Percentiles rank a stretch among this genome's conserved stretches.
Evolutionary conservation across 805 yeast species (phyloP).

Genomic region (Saccharomycopsis babjevae): DNA sequence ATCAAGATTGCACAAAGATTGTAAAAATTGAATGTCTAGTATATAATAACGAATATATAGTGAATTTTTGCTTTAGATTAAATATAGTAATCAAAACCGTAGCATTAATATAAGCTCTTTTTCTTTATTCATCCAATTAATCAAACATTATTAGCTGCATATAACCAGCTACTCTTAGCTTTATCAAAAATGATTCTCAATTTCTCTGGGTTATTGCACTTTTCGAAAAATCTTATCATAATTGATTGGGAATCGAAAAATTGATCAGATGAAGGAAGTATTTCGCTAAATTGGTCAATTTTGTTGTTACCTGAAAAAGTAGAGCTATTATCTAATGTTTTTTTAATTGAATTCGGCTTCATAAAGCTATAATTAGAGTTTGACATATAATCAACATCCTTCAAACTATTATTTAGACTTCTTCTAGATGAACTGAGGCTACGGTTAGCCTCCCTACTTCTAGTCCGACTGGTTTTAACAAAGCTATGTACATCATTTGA

Average conservation of each 20-base stretch:
- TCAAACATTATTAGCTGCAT: neutral
- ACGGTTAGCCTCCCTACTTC: neutral
- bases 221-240: conserved; percentile 56
- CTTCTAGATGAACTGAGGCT: neutral
- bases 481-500: neutral
- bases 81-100: neutral
- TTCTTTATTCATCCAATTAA: neutral
- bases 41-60: neutral
- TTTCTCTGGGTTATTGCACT: conserved; percentile 43
- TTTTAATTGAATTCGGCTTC: neutral
- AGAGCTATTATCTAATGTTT: neutral
- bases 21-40: neutral
- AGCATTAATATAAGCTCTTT: neutral
- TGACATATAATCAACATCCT: neutral
- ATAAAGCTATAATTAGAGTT: neutral
- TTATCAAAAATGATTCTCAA: conserved; percentile 46
- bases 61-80: neutral
- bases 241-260: conserved; percentile 60
- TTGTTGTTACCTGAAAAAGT: neutral
- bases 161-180: conserved; percentile 29
- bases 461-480: neutral
- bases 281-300: conserved; percentile 7
- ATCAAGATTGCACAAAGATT: conserved; percentile 81
- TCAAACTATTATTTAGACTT: neutral
- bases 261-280: conserved; percentile 18